Evolutionary conservation across 1,284 basidiomycete genomes (phyloP).

Genomic region (Apiotrichum porosum): DNA sequence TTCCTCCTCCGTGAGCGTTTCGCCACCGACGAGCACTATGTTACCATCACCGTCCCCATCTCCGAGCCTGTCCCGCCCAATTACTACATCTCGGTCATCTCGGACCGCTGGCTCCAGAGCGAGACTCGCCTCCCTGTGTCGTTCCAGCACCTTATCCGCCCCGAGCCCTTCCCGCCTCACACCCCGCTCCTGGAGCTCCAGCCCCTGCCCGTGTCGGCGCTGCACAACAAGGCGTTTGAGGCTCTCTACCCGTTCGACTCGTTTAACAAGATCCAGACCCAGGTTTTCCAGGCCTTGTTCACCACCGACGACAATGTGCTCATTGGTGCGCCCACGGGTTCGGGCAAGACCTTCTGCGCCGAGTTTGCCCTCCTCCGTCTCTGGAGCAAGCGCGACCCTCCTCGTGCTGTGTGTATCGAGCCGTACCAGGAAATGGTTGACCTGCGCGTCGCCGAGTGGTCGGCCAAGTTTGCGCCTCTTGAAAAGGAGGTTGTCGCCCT

Average conservation of each 20-base stretch:
- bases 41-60: constrained; percentile 92
- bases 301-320: constrained; percentile 94
- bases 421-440: constrained; percentile 98
- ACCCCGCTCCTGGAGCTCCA: constrained; percentile 93
- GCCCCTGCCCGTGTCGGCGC: constrained; percentile 76
- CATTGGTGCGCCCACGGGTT: constrained; percentile 91
- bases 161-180: constrained; percentile 91
- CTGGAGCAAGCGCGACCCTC: constrained; percentile 78
- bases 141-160: constrained; percentile 96
- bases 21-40: constrained; percentile 85
- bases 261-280: constrained; percentile 99
- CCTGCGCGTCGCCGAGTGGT: constrained; percentile 82
- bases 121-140: constrained; percentile 93
- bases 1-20: constrained; percentile 90
- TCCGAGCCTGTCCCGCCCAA: constrained; percentile 96
- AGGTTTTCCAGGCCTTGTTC: constrained; percentile 96
- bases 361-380: constrained; percentile 90
- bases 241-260: constrained; percentile 74
- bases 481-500: constrained; percentile 89
- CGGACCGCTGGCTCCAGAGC: constrained; percentile 92
- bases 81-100: constrained; percentile 92
- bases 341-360: constrained; percentile 94
- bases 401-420: constrained; percentile 91
- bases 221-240: constrained; percentile 90
- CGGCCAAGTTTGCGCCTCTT: constrained; percentile 70